Conservation (phyloP, 176 grass and related monocot species). For the Melocanna baccifera region DNA sequence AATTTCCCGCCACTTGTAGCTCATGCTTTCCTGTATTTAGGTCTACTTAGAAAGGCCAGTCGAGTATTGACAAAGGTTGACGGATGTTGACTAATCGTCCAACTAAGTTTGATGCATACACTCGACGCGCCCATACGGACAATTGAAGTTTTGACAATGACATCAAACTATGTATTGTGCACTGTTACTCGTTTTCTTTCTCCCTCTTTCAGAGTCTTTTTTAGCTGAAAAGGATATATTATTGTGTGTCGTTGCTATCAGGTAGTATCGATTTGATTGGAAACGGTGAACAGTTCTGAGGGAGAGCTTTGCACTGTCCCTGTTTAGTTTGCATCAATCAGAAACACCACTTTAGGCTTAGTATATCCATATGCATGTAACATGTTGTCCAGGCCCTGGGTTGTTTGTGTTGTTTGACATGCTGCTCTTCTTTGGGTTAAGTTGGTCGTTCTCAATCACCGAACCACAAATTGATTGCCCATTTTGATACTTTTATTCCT, state of each 20-base stretch:
- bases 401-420: constrained; percentile 4
- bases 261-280: not conserved
- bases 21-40: not conserved
- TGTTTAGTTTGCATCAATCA: constrained; percentile 16
- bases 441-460: not conserved
- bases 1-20: not conserved
- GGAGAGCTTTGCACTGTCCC: not conserved
- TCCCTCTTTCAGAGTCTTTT: not conserved
- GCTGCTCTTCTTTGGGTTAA: not conserved
- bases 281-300: not conserved
- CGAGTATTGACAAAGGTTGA: not conserved
- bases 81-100: not conserved
- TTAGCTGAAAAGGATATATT: not conserved
- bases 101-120: constrained; percentile 16
- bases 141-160: constrained; percentile 21
- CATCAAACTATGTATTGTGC: constrained; percentile 5
- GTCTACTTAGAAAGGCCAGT: not conserved
- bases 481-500: not conserved
- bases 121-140: not conserved
- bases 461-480: not conserved
- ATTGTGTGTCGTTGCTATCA: not conserved
- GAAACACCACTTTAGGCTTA: not conserved
- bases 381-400: not conserved
- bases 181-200: not conserved
- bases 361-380: not conserved